Conservation (phyloP, 2,329 filamentous ascomycete species). For the Alternaria sp. region DNA sequence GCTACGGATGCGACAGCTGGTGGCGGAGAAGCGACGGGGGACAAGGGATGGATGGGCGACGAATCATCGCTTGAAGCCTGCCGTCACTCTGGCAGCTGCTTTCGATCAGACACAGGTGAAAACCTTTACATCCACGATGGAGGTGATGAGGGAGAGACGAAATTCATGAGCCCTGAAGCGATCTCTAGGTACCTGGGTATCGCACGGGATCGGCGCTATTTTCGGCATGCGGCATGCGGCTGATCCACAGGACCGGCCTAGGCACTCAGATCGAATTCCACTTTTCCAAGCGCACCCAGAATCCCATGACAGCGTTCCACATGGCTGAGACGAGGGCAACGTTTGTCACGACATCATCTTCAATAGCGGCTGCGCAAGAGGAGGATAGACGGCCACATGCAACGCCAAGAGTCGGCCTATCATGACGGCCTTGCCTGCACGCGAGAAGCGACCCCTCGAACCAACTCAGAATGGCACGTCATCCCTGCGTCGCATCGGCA, state of each 20-base stretch:
- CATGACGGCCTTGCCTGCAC: conserved; percentile 1
- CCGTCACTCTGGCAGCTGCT: too few species aligned
- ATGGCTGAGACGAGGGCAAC: conserved; percentile 1
- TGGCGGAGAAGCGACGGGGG: too few species aligned
- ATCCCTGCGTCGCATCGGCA: conserved; percentile 18
- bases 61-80: too few species aligned
- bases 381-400: conserved; percentile 1
- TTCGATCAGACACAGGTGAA: too few species aligned
- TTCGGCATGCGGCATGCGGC: background rate
- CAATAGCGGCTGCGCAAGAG: background rate
- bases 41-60: too few species aligned
- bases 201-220: background rate
- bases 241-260: conserved; percentile 7
- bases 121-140: too few species aligned
- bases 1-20: too few species aligned
- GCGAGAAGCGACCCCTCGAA: conserved; percentile 2
- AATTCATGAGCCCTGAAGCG: background rate
- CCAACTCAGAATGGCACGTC: conserved; percentile 6
- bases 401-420: background rate
- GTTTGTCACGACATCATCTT: background rate
- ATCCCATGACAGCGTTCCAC: background rate
- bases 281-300: background rate
- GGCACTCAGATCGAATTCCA: conserved; percentile 1
- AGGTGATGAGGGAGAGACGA: background rate
- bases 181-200: background rate